These are phyloP conservation scores for Diaporthe capsici DNA, from an alignment of 2,329 filamentous ascomycete species.

Conservation along the genomic window DNA sequence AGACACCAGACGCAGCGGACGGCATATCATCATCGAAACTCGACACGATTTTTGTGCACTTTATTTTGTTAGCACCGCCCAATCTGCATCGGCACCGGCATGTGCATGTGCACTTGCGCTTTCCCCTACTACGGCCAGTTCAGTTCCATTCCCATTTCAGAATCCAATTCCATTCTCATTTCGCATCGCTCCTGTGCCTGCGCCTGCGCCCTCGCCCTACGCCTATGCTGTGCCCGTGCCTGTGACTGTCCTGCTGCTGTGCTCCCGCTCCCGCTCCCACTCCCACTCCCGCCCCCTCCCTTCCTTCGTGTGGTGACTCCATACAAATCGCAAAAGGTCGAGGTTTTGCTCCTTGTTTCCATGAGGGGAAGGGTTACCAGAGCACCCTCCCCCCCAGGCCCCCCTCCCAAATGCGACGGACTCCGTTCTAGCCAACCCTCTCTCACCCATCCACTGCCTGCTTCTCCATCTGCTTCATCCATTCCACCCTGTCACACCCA, in stretches of 20 bases:
- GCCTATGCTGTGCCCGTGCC: not conserved
- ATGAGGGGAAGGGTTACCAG: conserved; percentile 3
- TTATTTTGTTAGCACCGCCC: not conserved
- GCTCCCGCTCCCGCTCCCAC: not conserved
- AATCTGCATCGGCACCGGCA: not conserved
- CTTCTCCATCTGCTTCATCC: conserved; percentile 1
- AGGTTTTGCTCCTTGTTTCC: not conserved
- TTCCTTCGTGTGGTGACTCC: not conserved
- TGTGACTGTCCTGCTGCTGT: not conserved
- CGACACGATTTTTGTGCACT: not conserved
- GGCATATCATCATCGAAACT: not conserved
- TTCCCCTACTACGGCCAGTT: not conserved
- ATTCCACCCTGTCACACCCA: not conserved
- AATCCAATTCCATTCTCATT: not conserved
- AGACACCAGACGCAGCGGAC: not conserved
- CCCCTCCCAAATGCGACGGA: not conserved
- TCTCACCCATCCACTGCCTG: not conserved
- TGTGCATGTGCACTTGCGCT: not conserved
- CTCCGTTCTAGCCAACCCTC: not conserved
- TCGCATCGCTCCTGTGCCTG: not conserved
- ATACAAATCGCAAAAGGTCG: not conserved
- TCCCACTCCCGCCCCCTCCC: not conserved
- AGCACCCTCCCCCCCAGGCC: not conserved
- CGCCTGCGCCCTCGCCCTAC: not conserved
- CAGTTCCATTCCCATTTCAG: not conserved